Evolutionary conservation across 2,329 filamentous ascomycete genomes (phyloP), one percentile per base, ranked within the genome.

Genomic region (Ascomycota sp.): DNA sequence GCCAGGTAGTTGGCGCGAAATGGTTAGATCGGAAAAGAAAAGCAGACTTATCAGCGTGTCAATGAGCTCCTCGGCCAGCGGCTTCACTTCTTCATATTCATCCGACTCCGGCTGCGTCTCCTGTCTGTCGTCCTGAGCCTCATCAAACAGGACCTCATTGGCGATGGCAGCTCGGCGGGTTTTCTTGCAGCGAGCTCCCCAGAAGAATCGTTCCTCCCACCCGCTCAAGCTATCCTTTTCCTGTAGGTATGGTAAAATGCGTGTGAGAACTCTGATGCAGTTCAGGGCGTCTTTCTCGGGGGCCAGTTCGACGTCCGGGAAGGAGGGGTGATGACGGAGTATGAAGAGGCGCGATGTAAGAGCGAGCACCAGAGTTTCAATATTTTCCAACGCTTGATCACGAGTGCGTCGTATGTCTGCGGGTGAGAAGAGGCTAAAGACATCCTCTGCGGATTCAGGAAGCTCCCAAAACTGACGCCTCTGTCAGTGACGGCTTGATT

Each of bases 161-260:
- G 72, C 66, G 33, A 80, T 64, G 40, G 66, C 61, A 7, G 69
- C 62, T 43, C 68, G 73, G 37, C 73, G 70, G 29, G 71, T 81
- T 51, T 67, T 72, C 56, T 75, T 83, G 53, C 70, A 68, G 43
- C 82, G 66, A 32, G 68, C 61, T 1, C 68, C 66, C 89, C 89
- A 95, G 49, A 98, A 93, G 64, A 98, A 92, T 39, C 67, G 72
- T 40, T 92, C 76, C 49, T 95, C 83, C 89, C 89, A 98, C 42
- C 63, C 55, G 39, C 76, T 68, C 33, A 98, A 57, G 35, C 76
- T 66, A 30, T 93, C 84, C 34, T 76, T 76, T 54, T 98, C 89
- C 53, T 93, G 93, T 21, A 98, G 54, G 49, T 80, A 98, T 6
- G 89, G 89, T 25, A 98, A 62, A 32, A 98, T 59, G 10, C 89